Conservation (phyloP, 495 filamentous ascomycete genomes). For the Neurospora cerealis region DNA sequence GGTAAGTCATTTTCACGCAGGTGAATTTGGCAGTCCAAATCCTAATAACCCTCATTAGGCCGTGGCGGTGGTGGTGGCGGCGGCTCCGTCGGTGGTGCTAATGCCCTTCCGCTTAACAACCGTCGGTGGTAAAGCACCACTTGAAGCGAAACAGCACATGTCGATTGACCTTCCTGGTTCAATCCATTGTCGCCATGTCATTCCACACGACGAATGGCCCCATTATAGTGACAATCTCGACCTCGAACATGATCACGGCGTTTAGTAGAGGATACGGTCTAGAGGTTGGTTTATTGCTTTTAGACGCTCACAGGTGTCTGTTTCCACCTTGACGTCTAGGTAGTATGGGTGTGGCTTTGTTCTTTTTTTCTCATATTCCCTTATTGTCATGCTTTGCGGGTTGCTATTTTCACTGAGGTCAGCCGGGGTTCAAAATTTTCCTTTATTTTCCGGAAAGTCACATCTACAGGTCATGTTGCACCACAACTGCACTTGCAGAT, state of each 20-base stretch:
- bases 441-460: background rate
- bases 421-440: background rate
- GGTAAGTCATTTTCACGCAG: slow-evolving; percentile 38
- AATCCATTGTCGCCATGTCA: background rate
- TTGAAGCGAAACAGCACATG: background rate
- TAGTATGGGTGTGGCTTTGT: background rate
- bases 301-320: background rate
- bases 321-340: background rate
- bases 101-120: slow-evolving; percentile 36
- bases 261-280: slow-evolving; percentile 15
- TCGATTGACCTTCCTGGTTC: background rate
- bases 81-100: slow-evolving; percentile 24
- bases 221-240: slow-evolving; percentile 1
- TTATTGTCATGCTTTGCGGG: background rate
- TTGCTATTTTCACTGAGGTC: background rate
- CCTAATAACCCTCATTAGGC: background rate
- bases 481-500: background rate
- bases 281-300: slow-evolving; percentile 18
- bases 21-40: slow-evolving; percentile 5
- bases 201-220: background rate
- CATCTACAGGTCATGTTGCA: background rate
- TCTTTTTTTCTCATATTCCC: background rate
- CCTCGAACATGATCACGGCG: slow-evolving; percentile 12
- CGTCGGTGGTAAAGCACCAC: slow-evolving; percentile 33
- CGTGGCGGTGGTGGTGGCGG: background rate